phyloP scores from a whole-genome alignment of 2,329 filamentous ascomycete genomes.

The Talaromyces sp. region DNA sequence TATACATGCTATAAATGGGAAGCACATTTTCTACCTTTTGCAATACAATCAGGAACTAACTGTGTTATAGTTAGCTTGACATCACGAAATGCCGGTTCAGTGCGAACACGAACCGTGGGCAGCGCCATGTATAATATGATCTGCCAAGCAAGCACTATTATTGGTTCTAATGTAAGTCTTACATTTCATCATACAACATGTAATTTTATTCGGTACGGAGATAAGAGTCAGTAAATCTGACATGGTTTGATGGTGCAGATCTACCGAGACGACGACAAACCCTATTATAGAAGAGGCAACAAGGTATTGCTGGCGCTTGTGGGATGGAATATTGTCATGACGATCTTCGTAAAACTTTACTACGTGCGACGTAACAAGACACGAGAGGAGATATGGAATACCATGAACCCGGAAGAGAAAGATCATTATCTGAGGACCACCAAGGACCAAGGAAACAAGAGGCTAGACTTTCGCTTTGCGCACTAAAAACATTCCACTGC shows the following conservation, averaged over 20 bases:
- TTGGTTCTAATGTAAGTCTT: constrained; percentile 24
- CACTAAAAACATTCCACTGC: background rate
- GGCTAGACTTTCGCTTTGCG: constrained; percentile 21
- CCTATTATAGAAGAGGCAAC: constrained; percentile 56
- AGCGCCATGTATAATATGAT: constrained; percentile 44
- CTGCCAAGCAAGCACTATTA: constrained; percentile 39
- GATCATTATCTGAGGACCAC: constrained; percentile 33
- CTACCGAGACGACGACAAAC: constrained; percentile 52
- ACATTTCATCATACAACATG: background rate
- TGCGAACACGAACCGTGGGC: constrained; percentile 39
- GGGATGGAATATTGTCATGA: constrained; percentile 46
- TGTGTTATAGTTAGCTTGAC: constrained; percentile 42
- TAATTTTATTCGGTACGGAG: background rate
- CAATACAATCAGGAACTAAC: too few relatives aligned
- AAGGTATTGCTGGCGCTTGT: constrained; percentile 52
- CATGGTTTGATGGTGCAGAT: constrained; percentile 32
- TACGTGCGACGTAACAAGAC: constrained; percentile 35
- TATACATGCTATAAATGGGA: constrained; percentile 43
- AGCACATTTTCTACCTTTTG: too few relatives aligned
- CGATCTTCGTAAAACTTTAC: constrained; percentile 41
- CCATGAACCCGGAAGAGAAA: constrained; percentile 34
- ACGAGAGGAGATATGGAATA: constrained; percentile 31
- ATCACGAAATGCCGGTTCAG: constrained; percentile 38
- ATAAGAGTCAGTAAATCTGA: background rate
- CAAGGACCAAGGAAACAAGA: constrained; percentile 37